Conservation (phyloP, 129 eudicot genomes). For the Daucus carota region DH1_v3.0 NC_030381.2:21351501-21352000, state of each 20-base stretch:
- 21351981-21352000: no score
- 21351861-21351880: background rate
- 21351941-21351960: no score
- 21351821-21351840: background rate
- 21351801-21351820: slow-evolving; percentile 1
- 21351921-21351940: no score
- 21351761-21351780: slow-evolving; percentile 5
- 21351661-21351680: background rate
- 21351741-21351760: slow-evolving; percentile 20
- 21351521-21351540: slow-evolving; percentile 31
- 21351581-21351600: slow-evolving; percentile 16
- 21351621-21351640: slow-evolving; percentile 22
- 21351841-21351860: background rate
- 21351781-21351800: background rate
- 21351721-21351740: background rate
- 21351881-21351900: background rate
- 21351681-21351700: background rate
- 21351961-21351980: no score
- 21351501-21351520: slow-evolving; percentile 39
- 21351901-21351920: background rate
- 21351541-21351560: slow-evolving; percentile 11
- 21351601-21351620: slow-evolving; percentile 25
- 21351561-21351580: slow-evolving; percentile 28
- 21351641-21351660: slow-evolving; percentile 1
- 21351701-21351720: background rate